Evolutionary conservation across 129 eudicot species (phyloP).

Genomic region (Lonicera japonica): DNA sequence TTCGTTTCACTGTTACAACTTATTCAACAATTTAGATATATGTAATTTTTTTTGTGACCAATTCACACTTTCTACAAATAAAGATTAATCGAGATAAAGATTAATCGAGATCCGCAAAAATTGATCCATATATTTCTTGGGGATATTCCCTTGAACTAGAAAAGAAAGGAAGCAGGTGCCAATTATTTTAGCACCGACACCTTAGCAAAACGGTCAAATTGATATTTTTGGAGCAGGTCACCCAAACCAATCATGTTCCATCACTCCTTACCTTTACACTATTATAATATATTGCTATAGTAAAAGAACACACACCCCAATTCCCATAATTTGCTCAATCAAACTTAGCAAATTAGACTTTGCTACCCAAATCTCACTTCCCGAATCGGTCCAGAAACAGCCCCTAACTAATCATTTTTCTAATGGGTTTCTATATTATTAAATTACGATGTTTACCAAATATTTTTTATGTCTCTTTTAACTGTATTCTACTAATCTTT

Average conservation of each 20-base stretch:
- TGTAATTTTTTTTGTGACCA: no score
- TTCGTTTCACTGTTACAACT: no score
- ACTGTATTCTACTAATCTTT: background rate
- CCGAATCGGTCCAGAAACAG: background rate
- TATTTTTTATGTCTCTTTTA: background rate
- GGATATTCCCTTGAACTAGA: no score
- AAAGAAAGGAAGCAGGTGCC: background rate
- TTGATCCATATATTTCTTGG: no score
- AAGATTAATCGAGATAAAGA: no score
- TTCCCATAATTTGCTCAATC: background rate
- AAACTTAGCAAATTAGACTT: no score
- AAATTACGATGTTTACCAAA: background rate
- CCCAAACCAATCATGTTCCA: background rate
- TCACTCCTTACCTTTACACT: background rate
- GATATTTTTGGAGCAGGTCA: background rate
- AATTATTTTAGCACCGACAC: background rate
- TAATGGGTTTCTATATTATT: background rate
- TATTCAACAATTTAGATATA: no score
- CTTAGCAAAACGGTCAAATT: background rate
- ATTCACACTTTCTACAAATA: no score
- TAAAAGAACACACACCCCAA: background rate
- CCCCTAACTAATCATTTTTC: background rate
- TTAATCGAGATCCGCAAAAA: no score
- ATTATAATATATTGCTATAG: no score
- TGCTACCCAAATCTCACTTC: no score